Percentiles rank a stretch among this genome's conserved stretches.
phyloP scores from a whole-genome alignment of 2,329 filamentous ascomycete species.

The Chaetothyriales sp. region DNA sequence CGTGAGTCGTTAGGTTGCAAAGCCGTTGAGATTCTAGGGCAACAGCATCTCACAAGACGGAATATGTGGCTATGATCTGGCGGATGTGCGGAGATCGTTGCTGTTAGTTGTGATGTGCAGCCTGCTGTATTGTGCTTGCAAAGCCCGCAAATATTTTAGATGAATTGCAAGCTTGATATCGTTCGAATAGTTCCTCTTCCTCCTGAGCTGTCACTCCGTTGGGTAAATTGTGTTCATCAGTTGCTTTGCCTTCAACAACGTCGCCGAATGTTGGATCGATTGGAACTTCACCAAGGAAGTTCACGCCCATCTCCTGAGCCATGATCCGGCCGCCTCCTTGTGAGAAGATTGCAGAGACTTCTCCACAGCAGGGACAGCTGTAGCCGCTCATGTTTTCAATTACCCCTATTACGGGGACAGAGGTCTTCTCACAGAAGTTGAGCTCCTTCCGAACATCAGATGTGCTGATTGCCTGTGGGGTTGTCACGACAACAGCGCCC shows the following conservation, averaged over 20 bases:
- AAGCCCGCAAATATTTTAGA: constrained; percentile 14
- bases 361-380: constrained; percentile 48
- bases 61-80: too few relatives aligned
- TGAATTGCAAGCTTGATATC: constrained; percentile 14
- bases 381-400: constrained; percentile 77
- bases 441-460: constrained; percentile 90
- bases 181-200: constrained; percentile 11
- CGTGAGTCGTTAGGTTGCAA: neutral
- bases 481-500: constrained; percentile 89
- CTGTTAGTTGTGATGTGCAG: neutral
- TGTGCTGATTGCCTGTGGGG: constrained; percentile 84
- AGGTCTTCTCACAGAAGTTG: constrained; percentile 81
- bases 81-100: neutral
- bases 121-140: constrained; percentile 9
- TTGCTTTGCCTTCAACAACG: constrained; percentile 53
- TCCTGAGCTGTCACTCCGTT: constrained; percentile 4
- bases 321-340: constrained; percentile 81
- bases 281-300: constrained; percentile 73
- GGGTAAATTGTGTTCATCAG: neutral
- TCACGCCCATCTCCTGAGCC: constrained; percentile 72
- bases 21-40: too few relatives aligned
- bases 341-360: constrained; percentile 88
- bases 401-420: constrained; percentile 68
- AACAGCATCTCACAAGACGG: too few relatives aligned
- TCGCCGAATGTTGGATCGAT: constrained; percentile 87